Percentiles rank a stretch among this genome's conserved stretches.
Conservation (phyloP, 495 filamentous ascomycete species). For the Xylaria bambusicola region DNA sequence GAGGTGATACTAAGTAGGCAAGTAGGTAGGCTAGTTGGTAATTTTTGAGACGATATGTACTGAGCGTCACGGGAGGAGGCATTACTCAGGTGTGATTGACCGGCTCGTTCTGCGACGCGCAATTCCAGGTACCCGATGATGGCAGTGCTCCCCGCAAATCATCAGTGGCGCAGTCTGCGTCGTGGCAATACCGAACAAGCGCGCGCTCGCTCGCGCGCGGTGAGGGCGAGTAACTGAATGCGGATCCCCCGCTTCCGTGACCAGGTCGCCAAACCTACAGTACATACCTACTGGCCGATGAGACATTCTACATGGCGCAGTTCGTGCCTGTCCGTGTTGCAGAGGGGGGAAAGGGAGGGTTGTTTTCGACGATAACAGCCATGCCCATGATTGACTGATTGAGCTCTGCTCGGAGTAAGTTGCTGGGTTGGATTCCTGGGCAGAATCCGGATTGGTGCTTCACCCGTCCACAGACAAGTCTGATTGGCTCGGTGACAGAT, state of each 20-base stretch:
- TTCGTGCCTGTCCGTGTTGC: neutral
- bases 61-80: slow-evolving; percentile 4
- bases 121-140: slow-evolving; percentile 10
- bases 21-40: no score
- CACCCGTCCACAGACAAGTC: neutral
- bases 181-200: slow-evolving; percentile 2
- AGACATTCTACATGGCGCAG: neutral
- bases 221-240: slow-evolving; percentile 9
- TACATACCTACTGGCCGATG: no score
- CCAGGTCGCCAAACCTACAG: no score
- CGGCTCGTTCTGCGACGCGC: slow-evolving; percentile 9
- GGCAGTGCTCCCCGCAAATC: slow-evolving; percentile 15
- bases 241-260: slow-evolving; percentile 1
- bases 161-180: slow-evolving; percentile 16
- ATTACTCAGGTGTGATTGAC: slow-evolving; percentile 6
- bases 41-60: slow-evolving; percentile 13
- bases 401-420: neutral
- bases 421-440: neutral
- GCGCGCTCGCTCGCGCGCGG: no score
- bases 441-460: neutral
- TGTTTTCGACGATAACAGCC: neutral
- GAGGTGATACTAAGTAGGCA: neutral
- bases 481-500: slow-evolving; percentile 9
- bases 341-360: no score
- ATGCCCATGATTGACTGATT: no score